phyloP scores from a whole-genome alignment of 2,329 filamentous ascomycete species.

The Cladophialophora bantiana region DNA sequence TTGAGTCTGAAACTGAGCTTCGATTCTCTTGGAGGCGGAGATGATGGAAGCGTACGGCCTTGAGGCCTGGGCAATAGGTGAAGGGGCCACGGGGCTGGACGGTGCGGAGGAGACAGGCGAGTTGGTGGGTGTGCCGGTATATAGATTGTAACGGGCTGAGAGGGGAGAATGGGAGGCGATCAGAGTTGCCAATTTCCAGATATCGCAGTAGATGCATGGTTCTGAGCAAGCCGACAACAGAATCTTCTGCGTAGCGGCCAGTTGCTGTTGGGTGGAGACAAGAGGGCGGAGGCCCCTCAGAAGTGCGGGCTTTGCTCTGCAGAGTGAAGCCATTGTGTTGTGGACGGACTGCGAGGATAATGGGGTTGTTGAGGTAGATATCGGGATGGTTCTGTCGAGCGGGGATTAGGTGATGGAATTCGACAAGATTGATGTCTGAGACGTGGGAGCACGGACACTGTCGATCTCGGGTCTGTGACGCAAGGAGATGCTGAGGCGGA shows the following conservation, averaged over 20 bases:
- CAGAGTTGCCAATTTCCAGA: constrained; percentile 40
- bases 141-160: constrained; percentile 35
- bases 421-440: constrained; percentile 13
- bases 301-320: constrained; percentile 35
- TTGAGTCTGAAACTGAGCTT: constrained; percentile 40
- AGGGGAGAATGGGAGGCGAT: constrained; percentile 38
- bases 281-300: constrained; percentile 36
- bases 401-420: constrained; percentile 7
- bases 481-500: not conserved
- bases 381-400: constrained; percentile 11
- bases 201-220: constrained; percentile 40
- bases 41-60: constrained; percentile 30
- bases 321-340: constrained; percentile 26
- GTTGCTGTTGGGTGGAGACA: constrained; percentile 28
- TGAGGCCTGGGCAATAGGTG: constrained; percentile 27
- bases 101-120: constrained; percentile 28
- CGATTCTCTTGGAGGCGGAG: constrained; percentile 36
- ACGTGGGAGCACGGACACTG: constrained; percentile 12
- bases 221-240: constrained; percentile 33
- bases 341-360: constrained; percentile 4
- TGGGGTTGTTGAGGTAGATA: constrained; percentile 12
- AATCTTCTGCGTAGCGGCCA: constrained; percentile 34
- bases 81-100: constrained; percentile 24
- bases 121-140: constrained; percentile 27
- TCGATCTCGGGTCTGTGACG: constrained; percentile 4